These are phyloP conservation scores for Sphagnum magellanicum DNA, from an alignment of 228 moss, liverwort and hornwort genomes.

Conservation along the genomic window DNA sequence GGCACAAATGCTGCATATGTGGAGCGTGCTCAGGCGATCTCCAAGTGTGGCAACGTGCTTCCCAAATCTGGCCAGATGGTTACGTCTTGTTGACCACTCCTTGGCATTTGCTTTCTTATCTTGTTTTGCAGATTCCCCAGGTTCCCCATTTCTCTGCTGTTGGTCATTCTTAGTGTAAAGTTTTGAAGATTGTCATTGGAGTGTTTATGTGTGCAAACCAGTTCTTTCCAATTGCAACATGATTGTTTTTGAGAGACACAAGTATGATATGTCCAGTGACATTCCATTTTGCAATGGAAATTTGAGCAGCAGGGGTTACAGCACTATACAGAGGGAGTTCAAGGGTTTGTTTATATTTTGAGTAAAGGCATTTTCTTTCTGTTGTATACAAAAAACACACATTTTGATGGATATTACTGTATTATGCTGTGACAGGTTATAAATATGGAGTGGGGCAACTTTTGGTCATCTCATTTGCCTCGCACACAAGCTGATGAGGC, in stretches of 20 bases:
- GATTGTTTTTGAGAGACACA: too few relatives aligned
- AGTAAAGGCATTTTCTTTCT: neutral
- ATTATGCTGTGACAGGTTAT: conserved; percentile 36
- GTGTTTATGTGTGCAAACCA: too few relatives aligned
- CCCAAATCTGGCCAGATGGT: conserved; percentile 61
- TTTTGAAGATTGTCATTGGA: too few relatives aligned
- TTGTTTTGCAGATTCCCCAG: too few relatives aligned
- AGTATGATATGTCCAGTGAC: too few relatives aligned
- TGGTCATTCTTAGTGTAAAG: too few relatives aligned
- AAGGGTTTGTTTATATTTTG: neutral
- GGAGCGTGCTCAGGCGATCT: conserved; percentile 56
- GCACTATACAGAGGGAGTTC: neutral
- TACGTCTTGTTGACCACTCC: neutral
- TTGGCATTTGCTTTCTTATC: neutral
- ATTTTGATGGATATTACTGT: neutral
- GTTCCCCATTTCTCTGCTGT: too few relatives aligned
- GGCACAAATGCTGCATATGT: conserved; percentile 82
- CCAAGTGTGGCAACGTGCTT: conserved; percentile 41
- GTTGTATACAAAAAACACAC: neutral
- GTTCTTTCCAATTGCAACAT: too few relatives aligned
- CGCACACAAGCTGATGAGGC: conserved; percentile 50
- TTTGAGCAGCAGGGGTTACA: too few relatives aligned
- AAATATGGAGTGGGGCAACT: conserved; percentile 89
- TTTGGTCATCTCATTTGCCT: conserved; percentile 64
- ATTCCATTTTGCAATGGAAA: too few relatives aligned